Conservation (phyloP, 2,329 filamentous ascomycete genomes). For the Stemphylium lycopersici region DNA sequence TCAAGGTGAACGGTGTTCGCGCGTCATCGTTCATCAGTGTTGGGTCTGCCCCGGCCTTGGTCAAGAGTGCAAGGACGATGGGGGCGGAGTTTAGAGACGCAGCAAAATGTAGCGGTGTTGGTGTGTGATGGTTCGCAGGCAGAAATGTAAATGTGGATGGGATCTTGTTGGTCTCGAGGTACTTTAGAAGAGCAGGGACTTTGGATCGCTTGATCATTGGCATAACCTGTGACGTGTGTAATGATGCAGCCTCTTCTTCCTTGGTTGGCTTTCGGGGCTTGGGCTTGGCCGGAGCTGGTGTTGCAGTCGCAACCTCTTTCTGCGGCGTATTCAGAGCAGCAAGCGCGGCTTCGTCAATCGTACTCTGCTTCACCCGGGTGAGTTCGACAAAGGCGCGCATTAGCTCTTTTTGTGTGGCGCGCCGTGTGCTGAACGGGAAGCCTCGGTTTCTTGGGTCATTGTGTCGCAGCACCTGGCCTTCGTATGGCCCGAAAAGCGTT, state of each 20-base stretch:
- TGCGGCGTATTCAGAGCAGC: slow-evolving; percentile 54
- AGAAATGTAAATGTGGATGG: slow-evolving; percentile 75
- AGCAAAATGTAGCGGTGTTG: slow-evolving; percentile 84
- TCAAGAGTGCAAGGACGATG: slow-evolving; percentile 77
- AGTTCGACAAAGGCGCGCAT: slow-evolving; percentile 95
- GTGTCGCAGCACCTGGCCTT: slow-evolving; percentile 79
- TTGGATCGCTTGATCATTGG: slow-evolving; percentile 89
- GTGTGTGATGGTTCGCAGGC: slow-evolving; percentile 75
- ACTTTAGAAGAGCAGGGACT: slow-evolving; percentile 82
- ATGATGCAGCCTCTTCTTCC: slow-evolving; percentile 78
- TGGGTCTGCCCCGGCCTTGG: slow-evolving; percentile 77
- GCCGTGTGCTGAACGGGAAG: slow-evolving; percentile 90
- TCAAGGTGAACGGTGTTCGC: slow-evolving; percentile 85
- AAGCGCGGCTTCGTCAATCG: slow-evolving; percentile 71
- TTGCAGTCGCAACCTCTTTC: slow-evolving; percentile 50
- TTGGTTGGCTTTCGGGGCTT: slow-evolving; percentile 72
- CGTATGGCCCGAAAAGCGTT: slow-evolving; percentile 89
- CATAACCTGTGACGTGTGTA: slow-evolving; percentile 90
- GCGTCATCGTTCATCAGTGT: slow-evolving; percentile 67
- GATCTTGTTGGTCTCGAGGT: slow-evolving; percentile 77
- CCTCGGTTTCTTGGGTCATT: slow-evolving; percentile 82
- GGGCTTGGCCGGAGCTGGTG: slow-evolving; percentile 41
- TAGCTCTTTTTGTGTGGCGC: slow-evolving; percentile 91
- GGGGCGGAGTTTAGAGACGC: slow-evolving; percentile 79
- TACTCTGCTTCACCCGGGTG: slow-evolving; percentile 83